phyloP scores from a whole-genome alignment of 1,139 yeast species.

The Yamadazyma pseudoaaseri region DNA sequence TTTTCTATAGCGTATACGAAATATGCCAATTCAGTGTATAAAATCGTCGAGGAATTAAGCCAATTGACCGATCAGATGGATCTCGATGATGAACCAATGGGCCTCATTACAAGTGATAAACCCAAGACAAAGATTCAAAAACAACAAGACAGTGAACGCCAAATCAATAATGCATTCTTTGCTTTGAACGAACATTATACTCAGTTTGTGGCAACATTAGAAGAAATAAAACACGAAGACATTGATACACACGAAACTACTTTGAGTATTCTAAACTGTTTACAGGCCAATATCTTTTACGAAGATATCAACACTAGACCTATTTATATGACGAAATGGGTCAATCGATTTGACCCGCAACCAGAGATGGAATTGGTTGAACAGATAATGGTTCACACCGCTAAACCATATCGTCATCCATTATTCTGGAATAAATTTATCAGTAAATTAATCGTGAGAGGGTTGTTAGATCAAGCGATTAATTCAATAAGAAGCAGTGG shows the following conservation, averaged over 20 bases:
- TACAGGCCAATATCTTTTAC: constrained; percentile 53
- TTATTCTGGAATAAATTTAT: constrained; percentile 64
- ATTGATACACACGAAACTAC: constrained; percentile 21
- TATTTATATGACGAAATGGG: constrained; percentile 54
- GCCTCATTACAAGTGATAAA: constrained; percentile 28
- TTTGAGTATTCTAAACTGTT: constrained; percentile 53
- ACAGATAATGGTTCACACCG: constrained; percentile 40
- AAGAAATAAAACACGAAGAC: constrained; percentile 16
- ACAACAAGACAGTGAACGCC: constrained; percentile 10
- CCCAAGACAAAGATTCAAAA: constrained; percentile 11
- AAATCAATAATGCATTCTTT: constrained; percentile 28
- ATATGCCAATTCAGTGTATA: constrained; percentile 34
- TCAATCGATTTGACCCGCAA: constrained; percentile 61
- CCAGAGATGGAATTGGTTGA: constrained; percentile 52
- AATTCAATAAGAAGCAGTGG: constrained; percentile 43
- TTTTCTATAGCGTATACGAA: constrained; percentile 22
- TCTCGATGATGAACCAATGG: constrained; percentile 30
- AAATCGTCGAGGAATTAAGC: constrained; percentile 31
- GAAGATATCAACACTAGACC: constrained; percentile 43
- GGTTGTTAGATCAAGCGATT: constrained; percentile 56
- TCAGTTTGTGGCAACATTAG: constrained; percentile 15
- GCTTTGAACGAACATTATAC: constrained; percentile 24
- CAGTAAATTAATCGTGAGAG: constrained; percentile 59
- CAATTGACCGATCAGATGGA: constrained; percentile 16
- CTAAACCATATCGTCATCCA: constrained; percentile 52